phyloP scores from a whole-genome alignment of 164 flowering plant species.

The Macadamia integrifolia region DNA sequence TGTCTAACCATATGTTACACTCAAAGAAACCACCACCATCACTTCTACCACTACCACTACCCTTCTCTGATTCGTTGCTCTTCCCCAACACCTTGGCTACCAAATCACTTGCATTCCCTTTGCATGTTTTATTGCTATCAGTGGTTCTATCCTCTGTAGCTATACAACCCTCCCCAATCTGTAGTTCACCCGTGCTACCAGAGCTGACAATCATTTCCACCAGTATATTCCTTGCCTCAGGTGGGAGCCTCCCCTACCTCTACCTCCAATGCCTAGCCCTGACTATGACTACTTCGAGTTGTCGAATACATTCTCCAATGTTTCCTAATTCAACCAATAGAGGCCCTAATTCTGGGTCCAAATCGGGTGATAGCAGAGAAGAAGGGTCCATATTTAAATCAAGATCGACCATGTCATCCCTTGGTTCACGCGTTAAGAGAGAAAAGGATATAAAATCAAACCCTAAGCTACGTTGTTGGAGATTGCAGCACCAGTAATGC shows the following conservation, averaged over 20 bases:
- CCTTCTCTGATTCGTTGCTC: constrained; percentile 1
- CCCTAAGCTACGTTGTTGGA: neutral
- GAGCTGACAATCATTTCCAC: neutral
- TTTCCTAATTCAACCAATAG: too few species aligned
- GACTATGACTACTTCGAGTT: too few species aligned
- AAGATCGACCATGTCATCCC: constrained; percentile 30
- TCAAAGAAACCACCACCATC: constrained; percentile 36
- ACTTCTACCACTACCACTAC: neutral
- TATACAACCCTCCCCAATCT: constrained; percentile 4
- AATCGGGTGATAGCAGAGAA: constrained; percentile 3
- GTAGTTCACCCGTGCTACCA: neutral
- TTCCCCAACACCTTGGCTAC: too few species aligned
- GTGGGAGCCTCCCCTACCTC: too few species aligned
- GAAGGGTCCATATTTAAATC: constrained; percentile 46
- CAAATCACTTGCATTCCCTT: neutral
- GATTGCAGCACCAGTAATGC: too few species aligned
- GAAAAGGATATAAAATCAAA: neutral
- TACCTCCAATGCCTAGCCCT: too few species aligned
- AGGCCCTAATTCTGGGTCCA: too few species aligned
- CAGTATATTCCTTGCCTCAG: too few species aligned
- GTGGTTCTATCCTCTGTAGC: constrained; percentile 12
- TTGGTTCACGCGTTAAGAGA: constrained; percentile 18
- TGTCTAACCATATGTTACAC: constrained; percentile 54
- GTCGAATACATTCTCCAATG: too few species aligned
- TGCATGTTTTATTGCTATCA: constrained; percentile 16